These are phyloP conservation scores for Emmonsia crescens DNA, from an alignment of 2,329 filamentous ascomycete genomes.

Conservation along the genomic window DNA sequence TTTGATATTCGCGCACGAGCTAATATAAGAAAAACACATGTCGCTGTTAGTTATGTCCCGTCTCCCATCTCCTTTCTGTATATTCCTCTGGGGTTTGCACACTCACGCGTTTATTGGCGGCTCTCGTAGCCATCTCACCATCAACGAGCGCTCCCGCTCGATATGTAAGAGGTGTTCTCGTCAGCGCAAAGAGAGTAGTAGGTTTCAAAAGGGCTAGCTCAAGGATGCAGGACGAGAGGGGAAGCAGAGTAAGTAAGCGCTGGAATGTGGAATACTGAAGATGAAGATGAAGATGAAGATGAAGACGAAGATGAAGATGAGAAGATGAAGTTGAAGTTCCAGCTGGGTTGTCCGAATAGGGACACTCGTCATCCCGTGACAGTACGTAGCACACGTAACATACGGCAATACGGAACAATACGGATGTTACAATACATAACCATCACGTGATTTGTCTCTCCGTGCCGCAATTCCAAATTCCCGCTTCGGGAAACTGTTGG, in stretches of 20 bases:
- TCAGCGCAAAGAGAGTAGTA: background rate
- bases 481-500: background rate
- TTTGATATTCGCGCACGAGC: constrained; percentile 54
- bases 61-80: background rate
- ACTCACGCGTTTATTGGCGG: constrained; percentile 60
- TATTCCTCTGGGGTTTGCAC: constrained; percentile 9
- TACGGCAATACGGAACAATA: background rate
- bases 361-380: background rate
- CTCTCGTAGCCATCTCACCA: constrained; percentile 55
- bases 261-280: background rate
- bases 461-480: background rate
- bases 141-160: background rate
- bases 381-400: background rate
- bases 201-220: background rate
- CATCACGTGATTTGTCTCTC: background rate
- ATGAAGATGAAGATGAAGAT: background rate
- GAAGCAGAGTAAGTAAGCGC: background rate
- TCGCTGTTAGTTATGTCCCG: constrained; percentile 3
- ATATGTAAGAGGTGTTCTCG: background rate
- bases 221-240: no score
- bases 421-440: no score
- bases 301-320: background rate
- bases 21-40: constrained; percentile 14
- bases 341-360: background rate
- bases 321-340: background rate